phyloP scores from a whole-genome alignment of 2,329 filamentous ascomycete species.

The Colletotrichum sp. region DNA sequence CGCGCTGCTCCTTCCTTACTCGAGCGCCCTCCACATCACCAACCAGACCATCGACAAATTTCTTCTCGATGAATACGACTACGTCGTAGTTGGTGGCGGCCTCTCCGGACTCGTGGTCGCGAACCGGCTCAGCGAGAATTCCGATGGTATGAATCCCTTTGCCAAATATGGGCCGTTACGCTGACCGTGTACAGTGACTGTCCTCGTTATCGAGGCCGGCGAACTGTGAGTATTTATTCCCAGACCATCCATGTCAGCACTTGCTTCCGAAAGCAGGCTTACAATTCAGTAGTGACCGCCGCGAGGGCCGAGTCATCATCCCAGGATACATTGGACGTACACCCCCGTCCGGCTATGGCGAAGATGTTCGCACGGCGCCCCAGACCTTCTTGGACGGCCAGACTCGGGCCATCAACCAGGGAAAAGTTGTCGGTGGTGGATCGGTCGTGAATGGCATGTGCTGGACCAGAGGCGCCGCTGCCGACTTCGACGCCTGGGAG shows the following conservation, averaged over 20 bases:
- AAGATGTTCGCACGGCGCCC: constrained; percentile 30
- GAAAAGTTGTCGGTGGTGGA: constrained; percentile 42
- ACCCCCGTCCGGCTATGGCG: constrained; percentile 25
- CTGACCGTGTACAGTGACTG: constrained; percentile 13
- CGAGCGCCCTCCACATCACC: constrained; percentile 7
- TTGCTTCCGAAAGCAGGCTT: not conserved
- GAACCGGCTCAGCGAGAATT: constrained; percentile 44
- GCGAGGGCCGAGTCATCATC: constrained; percentile 17
- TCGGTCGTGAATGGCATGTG: constrained; percentile 45
- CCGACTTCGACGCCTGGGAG: constrained; percentile 47
- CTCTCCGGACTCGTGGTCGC: constrained; percentile 49
- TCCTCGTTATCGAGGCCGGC: constrained; percentile 23
- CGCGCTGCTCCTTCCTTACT: not conserved
- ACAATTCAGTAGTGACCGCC: constrained; percentile 5
- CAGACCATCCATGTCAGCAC: too few relatives aligned
- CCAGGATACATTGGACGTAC: constrained; percentile 22
- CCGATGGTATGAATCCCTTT: constrained; percentile 14
- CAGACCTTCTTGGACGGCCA: constrained; percentile 37
- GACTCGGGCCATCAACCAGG: constrained; percentile 37
- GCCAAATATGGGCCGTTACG: not conserved
- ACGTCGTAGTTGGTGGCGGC: constrained; percentile 50
- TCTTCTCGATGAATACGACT: constrained; percentile 31
- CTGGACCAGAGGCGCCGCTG: constrained; percentile 40
- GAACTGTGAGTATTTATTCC: constrained; percentile 12
- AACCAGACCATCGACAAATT: constrained; percentile 5